Conservation (phyloP, 768 basidiomycete species). For the Dendrothele bispora region DNA sequence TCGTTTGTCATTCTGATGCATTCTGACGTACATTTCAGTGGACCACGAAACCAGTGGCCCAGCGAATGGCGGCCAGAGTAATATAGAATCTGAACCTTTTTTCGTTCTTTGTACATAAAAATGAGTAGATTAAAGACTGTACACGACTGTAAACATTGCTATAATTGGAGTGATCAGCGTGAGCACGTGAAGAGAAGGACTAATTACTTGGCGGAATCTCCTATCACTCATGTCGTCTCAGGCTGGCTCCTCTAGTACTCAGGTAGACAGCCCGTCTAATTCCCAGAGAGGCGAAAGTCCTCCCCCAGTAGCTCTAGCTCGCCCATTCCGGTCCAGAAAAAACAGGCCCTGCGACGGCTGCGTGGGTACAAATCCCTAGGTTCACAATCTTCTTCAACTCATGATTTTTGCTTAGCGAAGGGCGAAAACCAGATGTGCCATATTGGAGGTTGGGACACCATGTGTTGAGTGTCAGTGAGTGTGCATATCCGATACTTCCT, state of each 20-base stretch:
- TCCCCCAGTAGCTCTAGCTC: background rate
- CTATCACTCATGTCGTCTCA: too few relatives aligned
- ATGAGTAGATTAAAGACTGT: too few relatives aligned
- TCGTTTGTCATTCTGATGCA: background rate
- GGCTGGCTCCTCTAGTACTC: too few relatives aligned
- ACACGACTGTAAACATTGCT: too few relatives aligned
- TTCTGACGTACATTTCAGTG: background rate
- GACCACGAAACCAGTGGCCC: background rate
- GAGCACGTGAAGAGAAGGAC: too few relatives aligned
- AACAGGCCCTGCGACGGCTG: constrained; percentile 19
- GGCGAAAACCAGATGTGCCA: constrained; percentile 21
- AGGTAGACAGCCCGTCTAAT: too few relatives aligned
- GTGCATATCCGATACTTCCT: background rate
- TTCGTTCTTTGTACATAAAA: too few relatives aligned
- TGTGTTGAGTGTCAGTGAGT: constrained; percentile 22
- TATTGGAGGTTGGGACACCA: constrained; percentile 14
- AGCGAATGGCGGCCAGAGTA: background rate
- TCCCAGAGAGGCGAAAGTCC: too few relatives aligned
- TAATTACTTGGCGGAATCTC: too few relatives aligned
- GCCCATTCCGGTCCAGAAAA: constrained; percentile 17
- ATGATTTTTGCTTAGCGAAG: constrained; percentile 7
- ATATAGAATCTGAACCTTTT: background rate
- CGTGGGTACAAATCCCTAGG: constrained; percentile 3
- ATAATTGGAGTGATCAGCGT: too few relatives aligned
- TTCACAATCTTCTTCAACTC: too few relatives aligned